A percentile compares a stretch with the other conserved stretches of the same genome.
These are phyloP conservation scores for Oxyria digyna DNA, from an alignment of 148 eudicot genomes.

Conservation along the genomic window DNA sequence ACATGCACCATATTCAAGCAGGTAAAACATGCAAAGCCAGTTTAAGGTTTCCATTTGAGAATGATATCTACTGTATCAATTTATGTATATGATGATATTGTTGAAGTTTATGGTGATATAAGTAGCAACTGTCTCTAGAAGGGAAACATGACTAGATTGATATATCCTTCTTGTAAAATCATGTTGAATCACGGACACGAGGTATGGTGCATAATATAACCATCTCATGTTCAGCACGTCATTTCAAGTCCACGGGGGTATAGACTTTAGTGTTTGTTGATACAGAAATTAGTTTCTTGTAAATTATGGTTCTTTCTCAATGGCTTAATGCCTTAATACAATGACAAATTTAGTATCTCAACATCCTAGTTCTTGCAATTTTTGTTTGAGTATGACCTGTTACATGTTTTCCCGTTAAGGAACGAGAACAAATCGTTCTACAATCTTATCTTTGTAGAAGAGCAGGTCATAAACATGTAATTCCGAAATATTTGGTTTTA, in stretches of 20 bases:
- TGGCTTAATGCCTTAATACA: not conserved
- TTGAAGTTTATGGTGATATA: not conserved
- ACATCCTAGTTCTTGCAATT: not conserved
- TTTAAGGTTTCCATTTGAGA: not conserved
- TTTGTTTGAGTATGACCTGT: not conserved
- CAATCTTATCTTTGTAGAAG: not conserved
- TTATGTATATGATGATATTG: not conserved
- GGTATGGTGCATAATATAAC: not conserved
- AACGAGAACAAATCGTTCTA: not conserved
- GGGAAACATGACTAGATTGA: not conserved
- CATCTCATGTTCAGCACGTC: too few relatives aligned
- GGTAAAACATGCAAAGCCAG: conserved; percentile 25
- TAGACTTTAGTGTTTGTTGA: not conserved
- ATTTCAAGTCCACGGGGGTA: not conserved
- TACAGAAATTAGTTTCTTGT: not conserved
- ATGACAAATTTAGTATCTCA: not conserved
- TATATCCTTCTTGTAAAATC: not conserved
- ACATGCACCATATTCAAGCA: conserved; percentile 81
- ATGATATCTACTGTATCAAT: not conserved
- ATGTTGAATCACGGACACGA: not conserved
- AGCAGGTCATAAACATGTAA: not conserved
- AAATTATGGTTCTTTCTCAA: not conserved
- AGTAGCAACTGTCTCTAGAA: not conserved
- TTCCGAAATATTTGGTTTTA: not conserved
- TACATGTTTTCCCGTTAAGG: not conserved